Conservation (phyloP, 23 red algal genomes). For the Gracilaria domingensis region DNA sequence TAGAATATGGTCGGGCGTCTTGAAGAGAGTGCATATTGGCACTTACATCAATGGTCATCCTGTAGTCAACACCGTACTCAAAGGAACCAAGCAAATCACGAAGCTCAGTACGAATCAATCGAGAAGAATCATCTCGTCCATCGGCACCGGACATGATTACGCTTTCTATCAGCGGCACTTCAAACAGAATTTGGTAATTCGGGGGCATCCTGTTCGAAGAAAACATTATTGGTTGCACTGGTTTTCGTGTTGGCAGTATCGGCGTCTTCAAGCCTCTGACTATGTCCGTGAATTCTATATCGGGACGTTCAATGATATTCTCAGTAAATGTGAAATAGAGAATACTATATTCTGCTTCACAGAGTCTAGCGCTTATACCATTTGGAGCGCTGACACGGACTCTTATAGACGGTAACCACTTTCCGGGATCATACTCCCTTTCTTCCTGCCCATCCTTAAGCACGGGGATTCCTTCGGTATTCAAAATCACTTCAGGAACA, state of each 20-base stretch:
- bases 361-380: constrained; percentile 68
- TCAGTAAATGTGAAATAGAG: constrained; percentile 87
- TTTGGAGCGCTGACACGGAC: constrained; percentile 63
- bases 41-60: constrained; percentile 76
- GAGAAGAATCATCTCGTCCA: constrained; percentile 33
- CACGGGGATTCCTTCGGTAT: constrained; percentile 77
- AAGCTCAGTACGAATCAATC: constrained; percentile 63
- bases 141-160: constrained; percentile 76
- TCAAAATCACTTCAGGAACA: constrained; percentile 72
- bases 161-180: constrained; percentile 57
- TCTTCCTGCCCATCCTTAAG: constrained; percentile 75
- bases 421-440: constrained; percentile 55
- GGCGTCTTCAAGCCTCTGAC: constrained; percentile 78
- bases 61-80: constrained; percentile 84
- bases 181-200: constrained; percentile 78
- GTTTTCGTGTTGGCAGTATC: constrained; percentile 66
- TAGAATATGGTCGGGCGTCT: constrained; percentile 47
- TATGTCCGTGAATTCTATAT: constrained; percentile 87
- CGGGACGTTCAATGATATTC: constrained; percentile 81
- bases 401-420: constrained; percentile 68
- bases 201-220: constrained; percentile 80
- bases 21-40: constrained; percentile 63
- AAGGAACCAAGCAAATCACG: constrained; percentile 68
- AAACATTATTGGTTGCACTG: constrained; percentile 77
- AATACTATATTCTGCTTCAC: constrained; percentile 92